Evolutionary conservation across 805 yeast genomes (phyloP).

Genomic region (Metschnikowia santaceciliae): DNA sequence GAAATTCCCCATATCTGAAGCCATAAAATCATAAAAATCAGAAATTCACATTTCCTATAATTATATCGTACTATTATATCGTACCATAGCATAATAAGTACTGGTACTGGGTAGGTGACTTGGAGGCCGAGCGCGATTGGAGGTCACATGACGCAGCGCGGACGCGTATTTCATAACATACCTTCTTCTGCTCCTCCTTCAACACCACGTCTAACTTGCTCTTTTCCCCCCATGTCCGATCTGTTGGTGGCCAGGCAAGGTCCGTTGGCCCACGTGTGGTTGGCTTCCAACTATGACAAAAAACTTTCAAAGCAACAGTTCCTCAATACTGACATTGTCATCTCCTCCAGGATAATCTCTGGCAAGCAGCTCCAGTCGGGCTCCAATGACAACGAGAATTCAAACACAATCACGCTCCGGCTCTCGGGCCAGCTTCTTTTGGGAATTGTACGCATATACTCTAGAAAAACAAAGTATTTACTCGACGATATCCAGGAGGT

Average conservation of each 20-base stretch:
- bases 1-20: no score
- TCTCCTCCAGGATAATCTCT: slow-evolving; percentile 43
- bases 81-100: no score
- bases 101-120: no score
- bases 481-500: slow-evolving; percentile 78
- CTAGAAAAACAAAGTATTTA: slow-evolving; percentile 77
- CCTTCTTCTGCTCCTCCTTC: background rate
- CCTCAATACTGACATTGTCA: slow-evolving; percentile 64
- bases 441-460: slow-evolving; percentile 84
- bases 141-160: slow-evolving; percentile 3
- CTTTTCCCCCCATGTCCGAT: slow-evolving; percentile 10
- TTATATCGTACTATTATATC: no score
- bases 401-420: slow-evolving; percentile 65
- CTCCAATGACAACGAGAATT: slow-evolving; percentile 9
- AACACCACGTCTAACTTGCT: background rate
- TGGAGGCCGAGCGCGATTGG: background rate
- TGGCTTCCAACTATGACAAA: slow-evolving; percentile 85
- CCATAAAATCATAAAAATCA: background rate
- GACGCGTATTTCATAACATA: slow-evolving; percentile 6
- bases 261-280: slow-evolving; percentile 87
- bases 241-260: slow-evolving; percentile 57
- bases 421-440: slow-evolving; percentile 81
- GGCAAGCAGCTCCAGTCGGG: slow-evolving; percentile 54
- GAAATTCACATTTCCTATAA: background rate
- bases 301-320: slow-evolving; percentile 69